phyloP scores from a whole-genome alignment of 1,284 basidiomycete species.

The Cystobasidium slooffiae region DNA sequence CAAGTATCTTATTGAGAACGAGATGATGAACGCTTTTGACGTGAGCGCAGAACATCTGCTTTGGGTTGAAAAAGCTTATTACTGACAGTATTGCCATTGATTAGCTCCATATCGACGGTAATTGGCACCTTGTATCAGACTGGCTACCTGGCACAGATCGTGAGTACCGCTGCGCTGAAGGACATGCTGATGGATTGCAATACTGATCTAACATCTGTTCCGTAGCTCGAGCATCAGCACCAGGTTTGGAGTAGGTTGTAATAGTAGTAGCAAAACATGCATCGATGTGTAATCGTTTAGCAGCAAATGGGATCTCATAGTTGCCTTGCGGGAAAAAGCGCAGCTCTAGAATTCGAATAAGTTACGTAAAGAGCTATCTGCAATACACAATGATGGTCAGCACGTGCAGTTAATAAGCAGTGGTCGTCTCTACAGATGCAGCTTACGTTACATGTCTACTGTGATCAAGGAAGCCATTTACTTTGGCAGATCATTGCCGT shows the following conservation, averaged over 20 bases:
- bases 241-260: slow-evolving; percentile 53
- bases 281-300: too few relatives aligned
- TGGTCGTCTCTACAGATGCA: too few relatives aligned
- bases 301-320: too few relatives aligned
- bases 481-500: slow-evolving; percentile 3
- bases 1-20: slow-evolving; percentile 55
- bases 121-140: slow-evolving; percentile 54
- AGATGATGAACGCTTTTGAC: slow-evolving; percentile 55
- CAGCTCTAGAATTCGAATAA: too few relatives aligned
- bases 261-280: too few relatives aligned
- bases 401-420: too few relatives aligned
- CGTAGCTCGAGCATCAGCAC: slow-evolving; percentile 51
- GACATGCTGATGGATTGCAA: neutral
- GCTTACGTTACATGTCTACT: neutral
- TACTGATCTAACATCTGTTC: neutral
- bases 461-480: neutral
- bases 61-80: neutral
- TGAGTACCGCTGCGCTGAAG: slow-evolving; percentile 13
- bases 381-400: too few relatives aligned
- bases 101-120: slow-evolving; percentile 54
- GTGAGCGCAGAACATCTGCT: slow-evolving; percentile 5
- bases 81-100: neutral
- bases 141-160: slow-evolving; percentile 52
- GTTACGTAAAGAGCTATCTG: too few relatives aligned
- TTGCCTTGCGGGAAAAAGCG: too few relatives aligned